Evolutionary conservation across 306 rosid genomes (phyloP).

Genomic region (Mimosa pudica): DNA sequence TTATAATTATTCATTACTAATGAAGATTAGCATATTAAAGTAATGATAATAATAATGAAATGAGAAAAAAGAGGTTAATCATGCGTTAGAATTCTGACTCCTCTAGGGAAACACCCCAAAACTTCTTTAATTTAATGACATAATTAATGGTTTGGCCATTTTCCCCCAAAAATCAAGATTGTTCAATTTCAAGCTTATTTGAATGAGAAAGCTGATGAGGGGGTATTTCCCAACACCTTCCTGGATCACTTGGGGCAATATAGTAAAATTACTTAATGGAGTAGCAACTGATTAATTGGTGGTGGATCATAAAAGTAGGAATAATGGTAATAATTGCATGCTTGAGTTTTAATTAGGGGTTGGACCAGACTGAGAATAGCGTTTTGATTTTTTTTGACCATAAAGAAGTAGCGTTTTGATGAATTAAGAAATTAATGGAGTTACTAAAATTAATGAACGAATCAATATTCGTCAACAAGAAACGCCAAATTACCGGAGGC

Average conservation of each 20-base stretch:
- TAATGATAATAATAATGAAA: conserved; percentile 3
- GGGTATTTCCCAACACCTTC: conserved; percentile 41
- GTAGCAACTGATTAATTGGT: conserved; percentile 36
- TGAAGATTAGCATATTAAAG: conserved; percentile 8
- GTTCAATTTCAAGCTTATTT: conserved; percentile 15
- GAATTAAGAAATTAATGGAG: not conserved
- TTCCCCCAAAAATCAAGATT: not conserved
- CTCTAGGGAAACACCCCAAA: conserved; percentile 45
- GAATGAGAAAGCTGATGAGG: conserved; percentile 9
- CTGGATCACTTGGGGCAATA: not conserved
- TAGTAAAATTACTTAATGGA: conserved; percentile 12
- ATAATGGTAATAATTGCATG: conserved; percentile 4
- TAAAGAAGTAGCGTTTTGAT: conserved; percentile 7
- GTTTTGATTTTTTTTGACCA: conserved; percentile 7
- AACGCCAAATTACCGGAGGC: conserved; percentile 22
- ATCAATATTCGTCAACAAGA: conserved; percentile 8
- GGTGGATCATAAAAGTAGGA: conserved; percentile 25
- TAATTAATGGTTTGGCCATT: conserved; percentile 34
- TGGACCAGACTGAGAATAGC: conserved; percentile 40
- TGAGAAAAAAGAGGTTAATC: conserved; percentile 30
- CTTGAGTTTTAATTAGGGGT: conserved; percentile 31
- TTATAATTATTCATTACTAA: conserved; percentile 5
- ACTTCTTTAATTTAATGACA: conserved; percentile 42
- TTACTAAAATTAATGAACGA: not conserved
- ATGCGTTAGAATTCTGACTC: conserved; percentile 59